phyloP scores from a whole-genome alignment of 148 eudicot genomes.

The Chenopodium quinoa region DNA sequence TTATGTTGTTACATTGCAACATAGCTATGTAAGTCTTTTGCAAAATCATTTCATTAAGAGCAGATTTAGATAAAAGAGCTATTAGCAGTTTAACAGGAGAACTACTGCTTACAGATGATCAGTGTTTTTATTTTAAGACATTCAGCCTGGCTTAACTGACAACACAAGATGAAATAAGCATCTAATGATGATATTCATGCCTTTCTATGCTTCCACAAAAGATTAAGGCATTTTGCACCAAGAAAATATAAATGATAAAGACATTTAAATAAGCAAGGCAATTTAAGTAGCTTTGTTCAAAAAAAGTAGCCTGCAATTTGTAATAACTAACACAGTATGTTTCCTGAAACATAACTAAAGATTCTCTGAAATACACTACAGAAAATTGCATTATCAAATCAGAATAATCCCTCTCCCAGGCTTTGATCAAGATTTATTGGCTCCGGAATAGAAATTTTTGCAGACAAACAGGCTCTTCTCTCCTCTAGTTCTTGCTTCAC shows the following conservation, averaged over 20 bases:
- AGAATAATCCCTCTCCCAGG: conserved; percentile 3
- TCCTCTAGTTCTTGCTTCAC: conserved; percentile 11
- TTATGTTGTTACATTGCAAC: too few species aligned
- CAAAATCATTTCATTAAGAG: too few species aligned
- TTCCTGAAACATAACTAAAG: background rate
- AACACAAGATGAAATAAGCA: too few species aligned
- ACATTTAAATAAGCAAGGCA: background rate
- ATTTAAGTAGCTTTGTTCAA: too few species aligned
- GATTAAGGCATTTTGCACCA: background rate
- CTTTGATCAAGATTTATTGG: conserved; percentile 4
- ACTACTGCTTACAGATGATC: too few species aligned
- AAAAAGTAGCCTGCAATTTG: background rate
- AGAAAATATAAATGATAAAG: too few species aligned
- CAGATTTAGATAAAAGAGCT: too few species aligned
- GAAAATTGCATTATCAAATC: background rate
- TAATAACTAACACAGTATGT: background rate
- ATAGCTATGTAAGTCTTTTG: too few species aligned
- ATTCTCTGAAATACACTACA: background rate
- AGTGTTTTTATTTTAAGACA: too few species aligned
- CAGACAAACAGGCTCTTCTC: background rate
- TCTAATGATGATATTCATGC: background rate
- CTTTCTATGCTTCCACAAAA: background rate
- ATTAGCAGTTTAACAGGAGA: too few species aligned
- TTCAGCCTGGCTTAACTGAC: too few species aligned
- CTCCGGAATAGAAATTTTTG: background rate